Evolutionary conservation across 208 protist species (phyloP).

Genomic region (Leishmania arabica): DNA sequence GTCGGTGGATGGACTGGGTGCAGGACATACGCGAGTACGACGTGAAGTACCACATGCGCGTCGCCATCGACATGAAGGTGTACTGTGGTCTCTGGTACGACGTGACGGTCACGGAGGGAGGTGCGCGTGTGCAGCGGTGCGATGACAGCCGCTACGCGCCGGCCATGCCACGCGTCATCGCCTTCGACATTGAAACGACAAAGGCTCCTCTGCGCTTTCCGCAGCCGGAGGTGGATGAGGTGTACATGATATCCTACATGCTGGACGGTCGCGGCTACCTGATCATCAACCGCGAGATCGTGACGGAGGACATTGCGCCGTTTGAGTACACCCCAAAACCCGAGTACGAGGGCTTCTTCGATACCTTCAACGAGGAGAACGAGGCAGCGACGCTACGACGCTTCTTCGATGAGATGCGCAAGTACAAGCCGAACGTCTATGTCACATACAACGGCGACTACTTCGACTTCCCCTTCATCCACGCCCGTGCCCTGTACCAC

Average conservation of each 20-base stretch:
- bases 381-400: conserved; percentile 92
- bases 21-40: conserved; percentile 99
- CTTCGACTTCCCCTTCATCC: conserved; percentile 99
- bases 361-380: conserved; percentile 97
- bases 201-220: conserved; percentile 99
- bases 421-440: conserved; percentile 97
- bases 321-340: conserved; percentile 99
- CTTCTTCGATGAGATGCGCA: conserved; percentile 98
- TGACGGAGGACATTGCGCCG: conserved; percentile 97
- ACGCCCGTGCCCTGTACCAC: conserved; percentile 88
- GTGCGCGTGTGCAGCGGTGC: conserved; percentile 64
- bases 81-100: conserved; percentile 98
- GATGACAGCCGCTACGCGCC: conserved; percentile 91
- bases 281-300: conserved; percentile 98
- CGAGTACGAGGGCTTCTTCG: conserved; percentile 98
- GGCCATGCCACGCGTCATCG: conserved; percentile 91
- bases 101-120: conserved; percentile 77
- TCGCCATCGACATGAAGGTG: conserved; percentile 96
- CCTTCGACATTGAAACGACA: conserved; percentile 99
- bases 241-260: conserved; percentile 99
- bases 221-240: conserved; percentile 96
- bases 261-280: conserved; percentile 98
- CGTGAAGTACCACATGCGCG: conserved; percentile 98
- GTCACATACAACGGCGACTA: conserved; percentile 99
- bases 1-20: conserved; percentile 92